Percentiles rank a stretch among this genome's conserved stretches.
These are phyloP conservation scores for Aspergillus haitiensis DNA, from an alignment of 495 filamentous ascomycete species.

Conservation along the genomic window DNA sequence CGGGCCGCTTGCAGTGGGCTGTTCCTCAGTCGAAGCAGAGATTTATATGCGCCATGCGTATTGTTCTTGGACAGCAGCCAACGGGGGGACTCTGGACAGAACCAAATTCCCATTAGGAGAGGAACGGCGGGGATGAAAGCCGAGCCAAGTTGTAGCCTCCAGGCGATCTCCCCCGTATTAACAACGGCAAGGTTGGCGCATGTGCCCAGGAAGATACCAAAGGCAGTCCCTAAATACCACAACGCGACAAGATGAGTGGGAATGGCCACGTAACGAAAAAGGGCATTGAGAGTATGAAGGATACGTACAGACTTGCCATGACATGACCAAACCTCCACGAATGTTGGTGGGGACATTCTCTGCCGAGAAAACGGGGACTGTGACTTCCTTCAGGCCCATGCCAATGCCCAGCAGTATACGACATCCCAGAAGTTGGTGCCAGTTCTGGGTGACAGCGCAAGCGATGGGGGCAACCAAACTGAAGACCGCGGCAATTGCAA, in stretches of 20 bases:
- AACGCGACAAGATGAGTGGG: slow-evolving; percentile 34
- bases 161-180: slow-evolving; percentile 55
- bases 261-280: neutral
- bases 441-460: slow-evolving; percentile 50
- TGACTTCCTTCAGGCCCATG: slow-evolving; percentile 62
- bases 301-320: slow-evolving; percentile 54
- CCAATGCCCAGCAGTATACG: slow-evolving; percentile 61
- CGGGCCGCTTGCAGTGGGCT: slow-evolving; percentile 37
- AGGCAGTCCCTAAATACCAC: neutral
- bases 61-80: slow-evolving; percentile 64
- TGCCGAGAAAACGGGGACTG: slow-evolving; percentile 64
- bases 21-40: slow-evolving; percentile 57
- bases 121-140: slow-evolving; percentile 67
- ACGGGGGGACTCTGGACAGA: slow-evolving; percentile 67
- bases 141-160: slow-evolving; percentile 66
- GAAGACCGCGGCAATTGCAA: slow-evolving; percentile 57
- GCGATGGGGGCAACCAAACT: slow-evolving; percentile 52
- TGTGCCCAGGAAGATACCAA: slow-evolving; percentile 61
- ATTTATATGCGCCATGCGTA: slow-evolving; percentile 52
- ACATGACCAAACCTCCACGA: slow-evolving; percentile 66
- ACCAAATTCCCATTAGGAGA: slow-evolving; percentile 57
- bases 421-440: slow-evolving; percentile 54
- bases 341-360: slow-evolving; percentile 61
- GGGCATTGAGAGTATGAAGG: neutral
- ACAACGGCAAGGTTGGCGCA: slow-evolving; percentile 62